A percentile compares a stretch with the other conserved stretches of the same genome.
These are phyloP conservation scores for Umbelopsis sp. DNA, from an alignment of 192 early-diverging fungal species.

Conservation along the genomic window DNA sequence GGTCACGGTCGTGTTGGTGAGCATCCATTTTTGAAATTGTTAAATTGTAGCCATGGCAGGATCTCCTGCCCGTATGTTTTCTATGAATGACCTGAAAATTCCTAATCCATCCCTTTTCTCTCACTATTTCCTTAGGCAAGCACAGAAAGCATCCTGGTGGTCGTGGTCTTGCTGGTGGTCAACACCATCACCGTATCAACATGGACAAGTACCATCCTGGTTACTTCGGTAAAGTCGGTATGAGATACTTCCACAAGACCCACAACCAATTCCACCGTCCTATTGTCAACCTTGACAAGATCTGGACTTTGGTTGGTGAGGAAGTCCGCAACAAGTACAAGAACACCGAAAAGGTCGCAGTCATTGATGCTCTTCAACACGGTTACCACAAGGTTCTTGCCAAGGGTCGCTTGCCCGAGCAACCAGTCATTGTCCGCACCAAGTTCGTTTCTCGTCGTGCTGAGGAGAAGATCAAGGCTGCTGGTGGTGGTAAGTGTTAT, in stretches of 20 bases:
- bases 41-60: neutral
- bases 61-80: no score
- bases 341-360: conserved; percentile 89
- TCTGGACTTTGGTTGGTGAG: conserved; percentile 90
- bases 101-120: neutral
- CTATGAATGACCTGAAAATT: neutral
- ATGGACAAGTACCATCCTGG: conserved; percentile 99
- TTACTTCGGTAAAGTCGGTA: conserved; percentile 99
- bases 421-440: conserved; percentile 96
- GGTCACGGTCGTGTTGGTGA: conserved; percentile 98
- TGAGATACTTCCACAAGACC: conserved; percentile 99
- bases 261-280: conserved; percentile 83
- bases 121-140: conserved; percentile 61
- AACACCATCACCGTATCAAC: conserved; percentile 99
- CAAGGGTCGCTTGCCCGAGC: conserved; percentile 85
- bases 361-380: conserved; percentile 82
- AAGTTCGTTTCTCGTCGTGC: conserved; percentile 89
- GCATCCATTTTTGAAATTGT: conserved; percentile 5
- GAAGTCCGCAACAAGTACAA: conserved; percentile 81
- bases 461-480: conserved; percentile 99
- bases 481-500: conserved; percentile 73
- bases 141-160: conserved; percentile 99
- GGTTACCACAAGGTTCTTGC: conserved; percentile 97
- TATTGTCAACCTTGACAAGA: conserved; percentile 90
- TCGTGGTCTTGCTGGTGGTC: conserved; percentile 99